Base-by-base conservation (phyloP, 1,139 yeast genomes). In the Yamadazyma atlantica region DNA sequence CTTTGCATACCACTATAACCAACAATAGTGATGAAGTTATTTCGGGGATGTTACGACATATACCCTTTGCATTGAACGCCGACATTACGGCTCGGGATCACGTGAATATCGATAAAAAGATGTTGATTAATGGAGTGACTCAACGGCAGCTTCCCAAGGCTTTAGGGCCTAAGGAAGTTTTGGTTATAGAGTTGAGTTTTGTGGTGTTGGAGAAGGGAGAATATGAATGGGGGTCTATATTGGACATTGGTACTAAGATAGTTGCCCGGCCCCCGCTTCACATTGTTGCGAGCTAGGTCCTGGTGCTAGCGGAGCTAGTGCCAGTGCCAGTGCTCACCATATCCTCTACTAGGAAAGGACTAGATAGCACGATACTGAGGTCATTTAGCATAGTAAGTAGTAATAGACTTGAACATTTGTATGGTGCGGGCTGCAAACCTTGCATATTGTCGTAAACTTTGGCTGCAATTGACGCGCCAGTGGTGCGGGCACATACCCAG, bases 191-290 rank as follows among this genome's bases (percentile, higher is more conserved):
- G 14, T 52, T 81, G 36, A 82, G 87, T 4, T 74, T 82, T 39
- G 73, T 80, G 15, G 70, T 84, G 14, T 61, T 87, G 36, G 85
- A 81, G 37, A 70, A 73, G 30, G 96, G 95, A 1, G 84, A 80
- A 39, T 85, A 80, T 53, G 90, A 84, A 55, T 85, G 95, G 88
- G 86, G 89, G 0, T 74, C 80, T 0, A 60, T 85, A 2, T 68
- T 85, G 45, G 95, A 86, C 44, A 73, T 71, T 43, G 41, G n/a
- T 39, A 22, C 56, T 31, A 40, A 58, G 31, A 44, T 60, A 1
- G 55, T 58, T 13, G 58, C 61, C 12, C 48, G 65, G 34, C 70
- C 67, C 34, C 70, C 74, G 2, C 45, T 68, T 13, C 53, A 54
- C 43, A 58, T 69, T 32, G 43, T 51, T 25, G 71, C 68, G 8